Evolutionary conservation across 2,329 filamentous ascomycete genomes (phyloP), one percentile per base, ranked within the genome.

Genomic region (Phaeosphaeriaceae sp.): DNA sequence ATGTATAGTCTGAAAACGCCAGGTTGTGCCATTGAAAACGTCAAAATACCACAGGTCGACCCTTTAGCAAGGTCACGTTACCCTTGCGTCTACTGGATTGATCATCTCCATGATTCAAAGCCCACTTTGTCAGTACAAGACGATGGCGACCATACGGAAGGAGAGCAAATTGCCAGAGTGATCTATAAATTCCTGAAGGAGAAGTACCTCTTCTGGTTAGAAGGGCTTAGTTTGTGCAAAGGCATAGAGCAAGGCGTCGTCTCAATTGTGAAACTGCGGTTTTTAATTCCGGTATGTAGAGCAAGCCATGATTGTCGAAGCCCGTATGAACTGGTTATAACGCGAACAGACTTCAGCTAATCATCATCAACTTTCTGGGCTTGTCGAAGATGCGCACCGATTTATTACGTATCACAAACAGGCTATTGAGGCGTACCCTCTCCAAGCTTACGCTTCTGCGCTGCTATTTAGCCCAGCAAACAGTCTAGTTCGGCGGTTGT

Each of bases 81-180:
- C 46, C 65, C 71, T 5, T 76, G 71, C 53, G 53, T 76, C 45
- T 73, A 72, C 55, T 79, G 75, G 77, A 60, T 70, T 27, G 65
- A 73, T 41, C 74, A 78, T 61, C 57, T 78, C 20, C 69, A 51
- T 51, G 66, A 64, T 31, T 62, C 31, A n/a, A 36, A 36, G 31
- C 13, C 31, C 13, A 15, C 7, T 13, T 36, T 15, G 7, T 13
- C 9, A 15, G 31, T 11, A 36, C n/a, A n/a, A n/a, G n/a, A n/a
- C n/a, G n/a, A n/a, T n/a, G n/a, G n/a, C n/a, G n/a, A n/a, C n/a
- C n/a, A n/a, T n/a, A n/a, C n/a, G n/a, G n/a, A n/a, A n/a, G n/a
- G n/a, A n/a, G n/a, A n/a, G n/a, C n/a, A n/a, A 36, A 13, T 15
- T 13, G 31, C 3, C 9, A 36, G 31, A 36, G 21, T 24, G 44